Evolutionary conservation across 768 basidiomycete genomes (phyloP), one percentile per base, ranked within the genome.

Genomic region (Amanita jacksonii): DNA sequence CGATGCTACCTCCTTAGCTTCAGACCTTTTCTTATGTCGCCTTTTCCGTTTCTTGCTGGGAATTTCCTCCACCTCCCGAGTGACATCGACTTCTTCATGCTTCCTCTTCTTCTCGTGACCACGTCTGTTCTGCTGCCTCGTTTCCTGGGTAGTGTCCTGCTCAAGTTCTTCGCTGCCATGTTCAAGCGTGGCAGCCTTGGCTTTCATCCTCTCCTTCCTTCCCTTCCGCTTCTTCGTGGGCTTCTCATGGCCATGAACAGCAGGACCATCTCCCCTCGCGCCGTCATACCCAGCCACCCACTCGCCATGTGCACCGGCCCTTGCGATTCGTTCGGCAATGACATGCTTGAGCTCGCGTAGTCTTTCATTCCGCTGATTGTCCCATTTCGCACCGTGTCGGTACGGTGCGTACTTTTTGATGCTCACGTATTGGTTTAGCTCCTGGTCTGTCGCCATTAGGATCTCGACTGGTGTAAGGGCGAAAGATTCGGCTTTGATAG

Each of bases 361-460:
- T 50, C 80, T 74, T 36, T 82, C 76, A 18, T 66, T 67, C 10
- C 86, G 73, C 30, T 66, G 71, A 25, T 68, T 61, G 54, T 85
- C 85, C 79, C 81, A 89, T 24, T 61, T 67, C n/a, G 57, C 61
- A 23, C 56, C 62, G 53, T 76, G 69, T 33, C 87, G 79, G 61
- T 97, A 98, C 5, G 96, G 89, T 12, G 94, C 96, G 51, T 89
- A 74, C 60, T 85, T 85, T 65, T 89, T 94, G 54, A 98, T 68
- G 34, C 84, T 77, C 63, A 94, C 75, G 61, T 90, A 90, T 46
- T 86, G 73, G 64, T 98, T 99, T 38, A 99, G 74, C 57, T 99
- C 96, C 44, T 79, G 70, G 62, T 99, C 94, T 3, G 82, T 88
- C 5, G 94, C 92, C 55, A 89, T 73, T 19, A 99, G 71, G 50